Evolutionary conservation across 768 basidiomycete genomes (phyloP).

Genomic region (Trametes cubensis): DNA sequence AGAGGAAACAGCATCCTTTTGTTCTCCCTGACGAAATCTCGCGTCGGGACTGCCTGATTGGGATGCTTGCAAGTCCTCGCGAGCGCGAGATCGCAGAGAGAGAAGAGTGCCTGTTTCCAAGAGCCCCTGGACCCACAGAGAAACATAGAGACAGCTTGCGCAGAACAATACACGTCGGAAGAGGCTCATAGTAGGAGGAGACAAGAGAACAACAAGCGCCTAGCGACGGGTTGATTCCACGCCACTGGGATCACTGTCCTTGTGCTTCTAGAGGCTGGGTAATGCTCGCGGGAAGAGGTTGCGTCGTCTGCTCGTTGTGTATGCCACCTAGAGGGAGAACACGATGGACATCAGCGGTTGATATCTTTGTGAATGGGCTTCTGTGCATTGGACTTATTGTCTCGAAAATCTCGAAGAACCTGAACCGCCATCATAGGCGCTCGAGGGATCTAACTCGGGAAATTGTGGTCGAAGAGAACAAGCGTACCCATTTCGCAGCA

Average conservation of each 20-base stretch:
- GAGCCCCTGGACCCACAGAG: slow-evolving; percentile 9
- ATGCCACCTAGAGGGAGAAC: too few species aligned
- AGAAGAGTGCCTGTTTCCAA: slow-evolving; percentile 7
- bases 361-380: too few species aligned
- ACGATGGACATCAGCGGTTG: too few species aligned
- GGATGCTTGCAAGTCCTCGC: not conserved
- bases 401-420: not conserved
- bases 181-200: not conserved
- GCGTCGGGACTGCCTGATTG: slow-evolving; percentile 5
- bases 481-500: not conserved
- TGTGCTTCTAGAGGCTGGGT: too few species aligned
- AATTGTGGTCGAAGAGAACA: not conserved
- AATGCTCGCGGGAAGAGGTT: too few species aligned
- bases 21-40: not conserved
- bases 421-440: not conserved
- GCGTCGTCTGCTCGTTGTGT: too few species aligned
- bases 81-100: not conserved
- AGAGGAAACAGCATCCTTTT: not conserved
- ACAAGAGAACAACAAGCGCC: slow-evolving; percentile 6
- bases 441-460: not conserved
- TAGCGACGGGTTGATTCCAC: not conserved
- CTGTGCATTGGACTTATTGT: too few species aligned
- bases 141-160: not conserved
- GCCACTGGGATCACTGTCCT: not conserved
- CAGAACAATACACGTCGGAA: slow-evolving; percentile 12